Base-by-base conservation (phyloP, 2,329 filamentous ascomycete species). In the Aspergillus arachidicola region DNA sequence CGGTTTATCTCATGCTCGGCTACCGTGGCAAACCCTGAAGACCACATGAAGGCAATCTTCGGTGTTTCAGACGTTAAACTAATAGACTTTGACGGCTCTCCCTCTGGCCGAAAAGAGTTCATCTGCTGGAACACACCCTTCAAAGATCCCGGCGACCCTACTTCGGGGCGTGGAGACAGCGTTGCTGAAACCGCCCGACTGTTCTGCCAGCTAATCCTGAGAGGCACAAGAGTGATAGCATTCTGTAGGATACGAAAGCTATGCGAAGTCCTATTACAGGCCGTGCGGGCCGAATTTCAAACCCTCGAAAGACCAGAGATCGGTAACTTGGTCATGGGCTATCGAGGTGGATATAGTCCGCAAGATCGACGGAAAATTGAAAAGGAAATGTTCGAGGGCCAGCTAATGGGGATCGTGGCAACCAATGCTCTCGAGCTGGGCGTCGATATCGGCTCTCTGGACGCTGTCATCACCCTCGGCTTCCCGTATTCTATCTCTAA, bases 401-500 rank as follows among this genome's bases (percentile, higher is more conserved):
- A 94, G 71, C 84, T 99, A 1, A 85, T 97, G 64, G 95, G 95
- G 1, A 96, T 99, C 61, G 89, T 99, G 36, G 94, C 94, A 2
- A 99, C 95, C 0, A 96, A 90, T 59, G 95, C 95, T 0, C 83
- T 99, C 3, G 95, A 99, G 75, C 82, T 99, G 1, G 95, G 95
- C 32, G 92, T 99, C 48, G 95, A 99, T 74, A 98, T 99, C 68
- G 95, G 95, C 19, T 92, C 91, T 1, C 82, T 99, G 10, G 95
- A 99, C 77, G 95, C 94, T 59, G 95, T 99, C 14, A 85, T 99
- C 64, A 97, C 92, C 0, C 91, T 96, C 73, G 94, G 94, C 0
- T 99, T 99, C 66, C 95, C 95, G 0, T 97, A 97, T 72, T 96
- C 93, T 0, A 97, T 99, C 64, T 91, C 95, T 38, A 98, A 98